Base-by-base conservation (phyloP, 1,284 basidiomycete species). In the Stygiomarasmius scandens region DNA sequence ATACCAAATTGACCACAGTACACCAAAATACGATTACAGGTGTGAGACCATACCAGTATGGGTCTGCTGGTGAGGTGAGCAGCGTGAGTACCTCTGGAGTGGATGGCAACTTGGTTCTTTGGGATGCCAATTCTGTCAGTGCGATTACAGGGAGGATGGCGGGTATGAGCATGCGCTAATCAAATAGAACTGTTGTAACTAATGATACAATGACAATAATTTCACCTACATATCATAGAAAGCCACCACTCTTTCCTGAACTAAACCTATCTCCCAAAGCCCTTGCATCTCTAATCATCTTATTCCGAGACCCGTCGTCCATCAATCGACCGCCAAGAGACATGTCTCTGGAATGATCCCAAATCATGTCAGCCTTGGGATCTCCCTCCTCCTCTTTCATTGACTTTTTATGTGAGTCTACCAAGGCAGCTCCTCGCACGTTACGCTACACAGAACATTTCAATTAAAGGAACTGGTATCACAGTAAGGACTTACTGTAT, bases 11-110 rank as follows among this genome's bases (percentile, higher is more conserved):
- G 60, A 78, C 81, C 69, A 99, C 96, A 2, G 85, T 97, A 44
- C 97, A 99, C 73, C 96, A 98, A 80, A 99, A 99, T 77, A 97
- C 96, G 44, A 98, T 99, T 74, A 98, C 95, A n/a, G 89, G 81
- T 64, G 80, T 97, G 48, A 80, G 93, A 56, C 77, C 90, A 24
- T 96, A 93, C 66, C 88, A 89, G 59, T 49, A 52, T 24, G 82
- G 81, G 60, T 77, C 76, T 1, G 84, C 79, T 20, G 85, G 84
- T 0, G 74, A 81, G 2, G 89, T 98, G 6, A 80, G 77, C 48
- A 84, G 83, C 65, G 89, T 99, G 58, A 94, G 90, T 69, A 98
- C 96, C 16, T 90, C 87, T n/a, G 97, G 95, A 9, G 92, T 96
- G 25, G 97, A 99, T 74, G 97, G 97, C 4, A 90, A 90, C 66